phyloP scores from a whole-genome alignment of 2,329 filamentous ascomycete genomes.

The Sclerotinia borealis region DNA sequence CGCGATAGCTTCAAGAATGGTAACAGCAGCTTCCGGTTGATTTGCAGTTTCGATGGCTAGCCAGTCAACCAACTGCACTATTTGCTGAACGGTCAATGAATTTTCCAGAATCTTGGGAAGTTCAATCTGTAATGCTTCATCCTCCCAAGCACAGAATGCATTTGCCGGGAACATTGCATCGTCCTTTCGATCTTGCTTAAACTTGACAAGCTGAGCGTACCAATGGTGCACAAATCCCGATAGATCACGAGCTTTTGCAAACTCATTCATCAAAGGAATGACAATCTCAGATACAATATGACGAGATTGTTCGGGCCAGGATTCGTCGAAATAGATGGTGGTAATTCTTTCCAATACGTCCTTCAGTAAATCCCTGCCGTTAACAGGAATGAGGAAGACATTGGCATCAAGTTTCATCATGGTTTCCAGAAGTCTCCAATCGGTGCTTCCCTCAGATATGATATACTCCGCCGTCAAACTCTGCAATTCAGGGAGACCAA shows the following conservation, averaged over 20 bases:
- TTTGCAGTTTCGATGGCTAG: conserved; percentile 27
- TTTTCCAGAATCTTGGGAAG: conserved; percentile 32
- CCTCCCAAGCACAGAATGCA: conserved; percentile 30
- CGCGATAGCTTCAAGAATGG: conserved; percentile 37
- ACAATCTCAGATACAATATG: conserved; percentile 33
- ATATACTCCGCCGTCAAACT: conserved; percentile 29
- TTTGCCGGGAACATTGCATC: not conserved
- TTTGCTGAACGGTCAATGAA: conserved; percentile 35
- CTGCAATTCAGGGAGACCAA: conserved; percentile 33
- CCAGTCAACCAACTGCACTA: conserved; percentile 34
- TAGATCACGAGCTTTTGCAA: conserved; percentile 37
- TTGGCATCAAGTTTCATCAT: conserved; percentile 41
- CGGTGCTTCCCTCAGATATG: conserved; percentile 24
- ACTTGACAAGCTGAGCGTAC: conserved; percentile 30
- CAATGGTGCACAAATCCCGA: conserved; percentile 37
- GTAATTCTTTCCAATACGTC: conserved; percentile 33
- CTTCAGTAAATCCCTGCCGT: conserved; percentile 28
- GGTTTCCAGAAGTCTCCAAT: conserved; percentile 39
- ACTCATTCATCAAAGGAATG: conserved; percentile 38
- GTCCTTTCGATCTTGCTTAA: conserved; percentile 25
- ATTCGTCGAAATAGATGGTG: conserved; percentile 17
- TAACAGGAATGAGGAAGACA: conserved; percentile 38
- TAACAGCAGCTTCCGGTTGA: conserved; percentile 27
- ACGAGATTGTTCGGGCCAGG: conserved; percentile 21
- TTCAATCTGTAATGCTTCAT: conserved; percentile 26